These are phyloP conservation scores for Epichloe aotearoae DNA, from an alignment of 2,329 filamentous ascomycete genomes.

Conservation along the genomic window DNA sequence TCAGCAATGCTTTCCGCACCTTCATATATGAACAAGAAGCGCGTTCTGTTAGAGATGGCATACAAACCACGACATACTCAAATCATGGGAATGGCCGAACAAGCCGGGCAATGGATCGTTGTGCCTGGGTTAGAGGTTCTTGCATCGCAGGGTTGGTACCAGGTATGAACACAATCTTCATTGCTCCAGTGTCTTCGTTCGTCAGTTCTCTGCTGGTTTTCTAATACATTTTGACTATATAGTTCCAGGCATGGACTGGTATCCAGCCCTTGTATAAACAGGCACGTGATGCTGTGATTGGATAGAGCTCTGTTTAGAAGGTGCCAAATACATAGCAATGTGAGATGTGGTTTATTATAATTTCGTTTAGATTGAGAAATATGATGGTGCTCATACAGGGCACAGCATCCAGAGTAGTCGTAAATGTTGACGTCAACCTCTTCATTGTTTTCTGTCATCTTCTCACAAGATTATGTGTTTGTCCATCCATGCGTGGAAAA, in stretches of 20 bases:
- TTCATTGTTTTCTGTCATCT: too few species aligned
- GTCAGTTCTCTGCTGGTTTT: background rate
- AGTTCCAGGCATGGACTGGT: constrained; percentile 77
- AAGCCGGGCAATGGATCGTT: constrained; percentile 60
- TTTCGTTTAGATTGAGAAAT: background rate
- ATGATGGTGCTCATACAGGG: background rate
- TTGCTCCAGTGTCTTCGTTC: too few species aligned
- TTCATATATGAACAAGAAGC: constrained; percentile 21
- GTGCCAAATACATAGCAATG: background rate
- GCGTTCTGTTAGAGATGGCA: constrained; percentile 82
- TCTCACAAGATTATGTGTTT: too few species aligned
- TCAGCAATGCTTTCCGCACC: constrained; percentile 33
- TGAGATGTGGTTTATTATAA: background rate
- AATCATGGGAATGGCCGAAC: constrained; percentile 70
- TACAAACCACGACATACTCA: constrained; percentile 80
- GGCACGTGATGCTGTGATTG: constrained; percentile 49
- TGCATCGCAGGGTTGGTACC: constrained; percentile 77
- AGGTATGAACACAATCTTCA: constrained; percentile 40
- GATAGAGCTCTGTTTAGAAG: constrained; percentile 5
- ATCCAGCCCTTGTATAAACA: constrained; percentile 61
- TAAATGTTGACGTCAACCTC: too few species aligned
- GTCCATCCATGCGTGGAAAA: too few species aligned
- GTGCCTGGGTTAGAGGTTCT: constrained; percentile 83
- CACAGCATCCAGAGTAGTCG: background rate
- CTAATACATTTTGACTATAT: background rate